Percentiles rank a stretch among this genome's conserved stretches.
These are phyloP conservation scores for Candida yuanshanica DNA, from an alignment of 805 yeast species.

Conservation along the genomic window DNA sequence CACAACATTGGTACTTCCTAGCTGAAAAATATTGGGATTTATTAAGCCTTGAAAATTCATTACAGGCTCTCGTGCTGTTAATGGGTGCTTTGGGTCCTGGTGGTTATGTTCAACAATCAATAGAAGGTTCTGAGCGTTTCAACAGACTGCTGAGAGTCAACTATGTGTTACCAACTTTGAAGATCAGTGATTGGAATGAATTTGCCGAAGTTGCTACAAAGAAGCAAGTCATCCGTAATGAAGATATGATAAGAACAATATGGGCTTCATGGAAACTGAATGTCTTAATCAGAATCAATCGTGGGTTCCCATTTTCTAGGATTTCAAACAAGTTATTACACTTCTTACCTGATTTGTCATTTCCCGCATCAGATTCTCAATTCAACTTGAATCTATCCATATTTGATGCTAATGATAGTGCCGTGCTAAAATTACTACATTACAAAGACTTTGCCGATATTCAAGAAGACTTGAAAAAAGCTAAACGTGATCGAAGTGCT, in stretches of 20 bases:
- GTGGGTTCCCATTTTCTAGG: conserved; percentile 31
- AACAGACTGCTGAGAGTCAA: conserved; percentile 15
- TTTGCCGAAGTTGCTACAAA: conserved; percentile 25
- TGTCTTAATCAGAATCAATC: conserved; percentile 28
- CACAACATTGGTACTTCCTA: conserved; percentile 33
- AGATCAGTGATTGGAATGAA: conserved; percentile 22
- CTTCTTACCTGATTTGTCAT: conserved; percentile 28
- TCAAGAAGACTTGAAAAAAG: conserved; percentile 11
- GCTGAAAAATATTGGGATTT: conserved; percentile 29
- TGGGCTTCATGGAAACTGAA: conserved; percentile 36
- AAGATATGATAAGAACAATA: conserved; percentile 27
- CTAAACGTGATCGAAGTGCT: conserved; percentile 3
- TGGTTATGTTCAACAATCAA: conserved; percentile 23
- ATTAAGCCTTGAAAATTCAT: conserved; percentile 23
- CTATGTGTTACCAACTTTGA: conserved; percentile 10
- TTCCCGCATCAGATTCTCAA: conserved; percentile 26
- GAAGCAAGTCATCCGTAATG: conserved; percentile 30
- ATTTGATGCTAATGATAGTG: conserved; percentile 15
- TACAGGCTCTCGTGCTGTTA: conserved; percentile 25
- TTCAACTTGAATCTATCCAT: conserved; percentile 18
- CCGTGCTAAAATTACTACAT: conserved; percentile 7
- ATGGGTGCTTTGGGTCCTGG: conserved; percentile 27
- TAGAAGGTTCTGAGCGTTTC: conserved; percentile 25
- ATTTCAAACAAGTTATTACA: conserved; percentile 16
- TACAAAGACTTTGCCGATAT: conserved; percentile 16